phyloP scores from a whole-genome alignment of 768 basidiomycete species.

The Hebeloma cylindrosporum region DNA sequence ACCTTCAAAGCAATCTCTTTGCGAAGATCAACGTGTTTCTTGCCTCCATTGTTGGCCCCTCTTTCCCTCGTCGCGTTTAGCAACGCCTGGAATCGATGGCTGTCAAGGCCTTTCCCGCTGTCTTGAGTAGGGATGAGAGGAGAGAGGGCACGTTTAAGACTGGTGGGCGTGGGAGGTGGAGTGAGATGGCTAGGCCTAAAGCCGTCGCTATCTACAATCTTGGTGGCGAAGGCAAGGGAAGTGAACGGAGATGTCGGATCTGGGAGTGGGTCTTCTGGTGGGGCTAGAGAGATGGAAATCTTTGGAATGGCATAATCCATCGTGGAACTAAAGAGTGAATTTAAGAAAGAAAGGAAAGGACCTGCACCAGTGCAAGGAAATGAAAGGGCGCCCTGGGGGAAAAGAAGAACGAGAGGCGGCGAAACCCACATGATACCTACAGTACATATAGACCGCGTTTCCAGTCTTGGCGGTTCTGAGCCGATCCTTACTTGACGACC shows the following conservation, averaged over 20 bases:
- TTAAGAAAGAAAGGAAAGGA: constrained; percentile 33
- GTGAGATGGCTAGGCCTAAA: constrained; percentile 61
- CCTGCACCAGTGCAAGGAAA: constrained; percentile 49
- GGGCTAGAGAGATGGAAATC: constrained; percentile 70
- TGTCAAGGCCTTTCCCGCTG: constrained; percentile 54
- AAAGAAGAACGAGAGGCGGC: no score
- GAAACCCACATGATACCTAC: no score
- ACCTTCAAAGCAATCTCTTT: constrained; percentile 74
- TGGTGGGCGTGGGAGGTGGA: constrained; percentile 49
- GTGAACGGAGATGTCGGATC: constrained; percentile 69
- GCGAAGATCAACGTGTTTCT: constrained; percentile 58
- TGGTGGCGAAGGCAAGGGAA: constrained; percentile 27
- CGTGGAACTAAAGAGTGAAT: constrained; percentile 25
- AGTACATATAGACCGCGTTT: no score
- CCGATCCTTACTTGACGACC: no score
- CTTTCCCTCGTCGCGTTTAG: constrained; percentile 62
- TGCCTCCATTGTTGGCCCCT: constrained; percentile 42
- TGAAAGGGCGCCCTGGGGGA: no score
- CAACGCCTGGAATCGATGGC: constrained; percentile 61
- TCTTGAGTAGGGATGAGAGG: constrained; percentile 46
- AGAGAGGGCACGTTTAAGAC: constrained; percentile 45
- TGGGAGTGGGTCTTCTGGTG: constrained; percentile 46
- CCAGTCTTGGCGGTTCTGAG: no score
- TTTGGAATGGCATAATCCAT: constrained; percentile 58
- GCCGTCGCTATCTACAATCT: constrained; percentile 44